phyloP scores from a whole-genome alignment of 768 basidiomycete species.

The Daedalea quercina region DNA sequence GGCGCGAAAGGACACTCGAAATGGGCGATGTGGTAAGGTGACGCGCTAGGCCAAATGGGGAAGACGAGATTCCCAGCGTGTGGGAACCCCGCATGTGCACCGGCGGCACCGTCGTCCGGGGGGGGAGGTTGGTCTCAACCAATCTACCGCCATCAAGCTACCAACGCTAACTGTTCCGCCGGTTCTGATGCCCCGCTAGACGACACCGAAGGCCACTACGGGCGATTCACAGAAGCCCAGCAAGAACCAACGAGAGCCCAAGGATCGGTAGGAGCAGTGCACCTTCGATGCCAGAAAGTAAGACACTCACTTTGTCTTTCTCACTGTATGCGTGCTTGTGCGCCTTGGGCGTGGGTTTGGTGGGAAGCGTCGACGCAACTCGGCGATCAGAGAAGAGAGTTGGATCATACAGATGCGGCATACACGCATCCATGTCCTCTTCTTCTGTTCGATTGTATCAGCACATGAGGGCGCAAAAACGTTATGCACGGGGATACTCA shows the following conservation, averaged over 20 bases:
- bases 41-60: no score
- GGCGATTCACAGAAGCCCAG: background rate
- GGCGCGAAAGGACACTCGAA: no score
- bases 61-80: no score
- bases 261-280: background rate
- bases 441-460: conserved; percentile 1
- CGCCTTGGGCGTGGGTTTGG: conserved; percentile 2
- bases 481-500: background rate
- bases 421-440: conserved; percentile 16
- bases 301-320: conserved; percentile 13
- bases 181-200: no score
- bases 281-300: background rate
- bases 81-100: no score
- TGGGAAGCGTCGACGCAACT: background rate
- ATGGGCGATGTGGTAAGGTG: no score
- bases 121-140: no score
- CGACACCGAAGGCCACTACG: no score
- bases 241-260: background rate
- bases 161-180: no score
- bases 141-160: no score
- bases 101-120: no score
- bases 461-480: background rate
- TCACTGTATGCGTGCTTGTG: conserved; percentile 3
- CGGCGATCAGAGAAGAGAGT: conserved; percentile 12
- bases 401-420: conserved; percentile 15